Percentiles rank a stretch among this genome's conserved stretches.
These are phyloP conservation scores for Nicotiana tabacum DNA, from an alignment of 257 asterid genomes.

Conservation along the genomic window DNA sequence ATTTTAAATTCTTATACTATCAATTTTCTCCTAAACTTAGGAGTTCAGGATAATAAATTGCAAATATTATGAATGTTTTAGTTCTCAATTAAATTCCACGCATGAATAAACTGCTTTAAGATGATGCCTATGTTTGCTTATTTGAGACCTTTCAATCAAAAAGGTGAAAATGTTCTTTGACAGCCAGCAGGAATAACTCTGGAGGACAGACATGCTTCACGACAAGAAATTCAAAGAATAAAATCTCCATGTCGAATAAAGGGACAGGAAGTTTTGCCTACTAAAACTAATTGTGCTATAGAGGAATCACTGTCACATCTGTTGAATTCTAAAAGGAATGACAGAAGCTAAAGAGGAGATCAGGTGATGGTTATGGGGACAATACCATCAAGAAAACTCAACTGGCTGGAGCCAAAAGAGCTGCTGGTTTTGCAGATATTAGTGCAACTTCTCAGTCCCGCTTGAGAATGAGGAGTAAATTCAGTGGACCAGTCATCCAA, in stretches of 20 bases:
- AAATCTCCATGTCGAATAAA: too few species aligned
- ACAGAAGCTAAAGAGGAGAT: conserved; percentile 2
- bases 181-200: conserved; percentile 24
- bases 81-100: neutral
- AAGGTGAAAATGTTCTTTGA: neutral
- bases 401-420: conserved; percentile 5
- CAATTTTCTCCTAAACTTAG: neutral
- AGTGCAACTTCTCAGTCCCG: neutral
- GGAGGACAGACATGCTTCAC: conserved; percentile 13
- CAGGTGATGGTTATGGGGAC: neutral
- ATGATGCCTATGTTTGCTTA: neutral
- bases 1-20: too few species aligned
- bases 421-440: conserved; percentile 4
- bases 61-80: neutral
- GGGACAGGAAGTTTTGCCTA: neutral
- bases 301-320: conserved; percentile 12
- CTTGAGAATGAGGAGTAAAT: conserved; percentile 3
- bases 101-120: neutral
- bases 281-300: conserved; percentile 15
- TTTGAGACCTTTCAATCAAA: neutral
- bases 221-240: conserved; percentile 11
- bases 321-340: conserved; percentile 11
- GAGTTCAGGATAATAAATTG: neutral
- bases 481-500: neutral
- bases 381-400: neutral